Evolutionary conservation across 495 filamentous ascomycete species (phyloP).

Genomic region (Penicillium silybi): DNA sequence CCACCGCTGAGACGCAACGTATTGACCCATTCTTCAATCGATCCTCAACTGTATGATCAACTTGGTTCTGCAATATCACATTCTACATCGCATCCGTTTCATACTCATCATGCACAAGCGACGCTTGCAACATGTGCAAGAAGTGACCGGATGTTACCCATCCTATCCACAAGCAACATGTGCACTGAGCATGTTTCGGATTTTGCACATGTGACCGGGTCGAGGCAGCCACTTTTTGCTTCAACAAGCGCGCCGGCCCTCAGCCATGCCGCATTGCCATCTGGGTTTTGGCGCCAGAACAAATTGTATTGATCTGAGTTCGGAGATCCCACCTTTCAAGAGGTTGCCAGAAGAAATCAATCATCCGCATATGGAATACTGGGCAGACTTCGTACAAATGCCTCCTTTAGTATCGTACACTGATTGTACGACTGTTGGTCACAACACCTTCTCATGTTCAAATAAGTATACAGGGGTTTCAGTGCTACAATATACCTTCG

Average conservation of each 20-base stretch:
- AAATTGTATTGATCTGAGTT: conserved; percentile 21
- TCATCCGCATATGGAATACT: not conserved
- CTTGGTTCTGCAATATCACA: not conserved
- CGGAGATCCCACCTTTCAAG: not conserved
- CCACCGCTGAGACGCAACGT: not conserved
- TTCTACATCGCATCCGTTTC: not conserved
- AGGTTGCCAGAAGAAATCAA: no score
- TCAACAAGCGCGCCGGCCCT: no score
- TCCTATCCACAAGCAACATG: not conserved
- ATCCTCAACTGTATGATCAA: not conserved
- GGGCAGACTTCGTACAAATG: not conserved
- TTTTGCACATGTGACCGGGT: not conserved
- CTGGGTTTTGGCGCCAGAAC: conserved; percentile 31
- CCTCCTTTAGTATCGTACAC: no score
- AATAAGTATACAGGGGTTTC: no score
- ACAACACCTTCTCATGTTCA: no score
- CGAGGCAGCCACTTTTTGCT: not conserved
- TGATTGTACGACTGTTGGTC: no score
- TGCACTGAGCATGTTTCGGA: not conserved
- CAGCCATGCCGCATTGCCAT: not conserved
- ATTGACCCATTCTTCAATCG: not conserved
- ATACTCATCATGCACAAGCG: not conserved
- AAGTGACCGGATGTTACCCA: not conserved
- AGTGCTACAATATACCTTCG: no score
- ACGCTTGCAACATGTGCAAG: not conserved